Conservation (phyloP, 208 protist species). For the Acanthamoeba sp. region DNA sequence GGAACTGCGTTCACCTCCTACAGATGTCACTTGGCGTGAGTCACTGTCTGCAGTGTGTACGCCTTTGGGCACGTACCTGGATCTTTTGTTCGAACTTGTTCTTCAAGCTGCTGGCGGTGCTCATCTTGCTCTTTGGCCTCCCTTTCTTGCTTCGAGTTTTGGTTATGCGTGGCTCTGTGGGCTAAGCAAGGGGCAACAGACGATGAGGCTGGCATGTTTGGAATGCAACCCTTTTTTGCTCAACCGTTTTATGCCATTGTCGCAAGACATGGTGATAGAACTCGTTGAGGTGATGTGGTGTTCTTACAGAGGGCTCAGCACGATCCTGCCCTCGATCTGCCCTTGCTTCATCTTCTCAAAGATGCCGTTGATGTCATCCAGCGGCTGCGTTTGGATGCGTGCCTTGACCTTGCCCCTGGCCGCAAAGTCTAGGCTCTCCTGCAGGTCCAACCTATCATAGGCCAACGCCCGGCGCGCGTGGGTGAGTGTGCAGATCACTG, state of each 20-base stretch:
- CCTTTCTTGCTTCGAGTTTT: too few species aligned
- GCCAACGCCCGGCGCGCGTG: background rate
- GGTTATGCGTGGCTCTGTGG: too few species aligned
- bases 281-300: too few species aligned
- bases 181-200: too few species aligned
- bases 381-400: slow-evolving; percentile 12
- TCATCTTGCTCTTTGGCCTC: slow-evolving; percentile 9
- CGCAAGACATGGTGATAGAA: too few species aligned
- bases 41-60: too few species aligned
- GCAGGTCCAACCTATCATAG: slow-evolving; percentile 9
- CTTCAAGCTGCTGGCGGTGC: slow-evolving; percentile 1
- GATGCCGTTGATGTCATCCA: slow-evolving; percentile 20
- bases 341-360: slow-evolving; percentile 16
- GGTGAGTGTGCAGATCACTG: background rate
- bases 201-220: too few species aligned
- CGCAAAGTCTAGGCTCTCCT: slow-evolving; percentile 5
- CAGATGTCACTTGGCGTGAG: too few species aligned
- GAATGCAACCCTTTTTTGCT: too few species aligned
- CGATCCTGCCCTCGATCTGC: background rate
- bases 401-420: slow-evolving; percentile 38
- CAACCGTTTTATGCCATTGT: too few species aligned
- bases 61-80: background rate
- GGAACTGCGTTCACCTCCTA: slow-evolving; percentile 6
- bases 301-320: slow-evolving; percentile 8
- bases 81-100: slow-evolving; percentile 49